These are phyloP conservation scores for Sphagnum fallax DNA, from an alignment of 228 moss, liverwort and hornwort species.

Conservation along the genomic window DNA sequence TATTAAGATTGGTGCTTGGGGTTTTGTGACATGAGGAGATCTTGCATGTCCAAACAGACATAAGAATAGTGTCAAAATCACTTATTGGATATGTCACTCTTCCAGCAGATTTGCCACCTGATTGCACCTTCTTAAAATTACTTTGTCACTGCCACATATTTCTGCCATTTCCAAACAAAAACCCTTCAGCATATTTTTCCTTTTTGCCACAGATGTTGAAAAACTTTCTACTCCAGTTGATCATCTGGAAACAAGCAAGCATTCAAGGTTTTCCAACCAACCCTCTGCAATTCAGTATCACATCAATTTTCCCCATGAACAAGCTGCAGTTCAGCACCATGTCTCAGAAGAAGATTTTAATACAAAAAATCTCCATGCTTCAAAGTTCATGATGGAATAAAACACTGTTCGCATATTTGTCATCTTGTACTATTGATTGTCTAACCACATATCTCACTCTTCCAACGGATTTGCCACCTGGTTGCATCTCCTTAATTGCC, in stretches of 20 bases:
- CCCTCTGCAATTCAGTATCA: constrained; percentile 46
- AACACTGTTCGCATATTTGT: too few species aligned
- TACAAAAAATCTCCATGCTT: too few species aligned
- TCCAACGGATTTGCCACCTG: constrained; percentile 13
- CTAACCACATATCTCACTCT: constrained; percentile 33
- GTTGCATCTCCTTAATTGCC: constrained; percentile 44
- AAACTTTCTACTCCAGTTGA: too few species aligned
- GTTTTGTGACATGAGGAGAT: too few species aligned
- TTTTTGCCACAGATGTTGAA: too few species aligned
- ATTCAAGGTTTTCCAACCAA: constrained; percentile 34
- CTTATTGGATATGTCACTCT: constrained; percentile 33
- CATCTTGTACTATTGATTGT: too few species aligned
- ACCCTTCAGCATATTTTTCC: too few species aligned
- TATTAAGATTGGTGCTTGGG: too few species aligned
- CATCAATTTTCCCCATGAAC: constrained; percentile 49
- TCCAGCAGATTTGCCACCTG: constrained; percentile 14
- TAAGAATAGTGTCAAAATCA: not conserved
- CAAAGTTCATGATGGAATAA: too few species aligned
- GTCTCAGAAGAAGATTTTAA: too few species aligned
- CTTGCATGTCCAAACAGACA: too few species aligned
- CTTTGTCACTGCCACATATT: constrained; percentile 49
- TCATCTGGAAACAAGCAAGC: too few species aligned
- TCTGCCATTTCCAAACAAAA: constrained; percentile 14
- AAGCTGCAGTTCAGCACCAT: constrained; percentile 29
- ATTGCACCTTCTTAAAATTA: constrained; percentile 40